A percentile compares a stretch with the other conserved stretches of the same genome.
Evolutionary conservation across 1,139 yeast species (phyloP).

Genomic region (Lodderomyces pseudojiufengensis): DNA sequence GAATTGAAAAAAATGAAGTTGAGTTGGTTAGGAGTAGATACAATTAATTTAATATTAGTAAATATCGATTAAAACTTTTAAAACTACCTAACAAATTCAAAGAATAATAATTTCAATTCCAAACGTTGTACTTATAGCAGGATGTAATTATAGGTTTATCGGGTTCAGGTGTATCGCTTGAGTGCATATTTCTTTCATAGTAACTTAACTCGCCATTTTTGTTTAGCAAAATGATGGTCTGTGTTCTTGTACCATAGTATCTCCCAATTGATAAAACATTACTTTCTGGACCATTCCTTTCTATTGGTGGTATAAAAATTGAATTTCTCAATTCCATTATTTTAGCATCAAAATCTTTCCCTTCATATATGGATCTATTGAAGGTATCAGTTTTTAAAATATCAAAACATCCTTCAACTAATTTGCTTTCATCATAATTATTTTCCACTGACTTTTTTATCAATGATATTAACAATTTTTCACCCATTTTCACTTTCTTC

Average conservation of each 20-base stretch:
- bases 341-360: conserved; percentile 24
- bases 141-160: conserved; percentile 9
- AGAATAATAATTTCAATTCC: too few species aligned
- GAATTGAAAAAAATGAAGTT: too few species aligned
- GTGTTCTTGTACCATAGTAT: conserved; percentile 87
- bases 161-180: conserved; percentile 19
- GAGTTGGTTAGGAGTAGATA: too few species aligned
- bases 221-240: conserved; percentile 67
- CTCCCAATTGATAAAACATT: conserved; percentile 30
- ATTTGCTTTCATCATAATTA: conserved; percentile 29
- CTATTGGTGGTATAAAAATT: conserved; percentile 69
- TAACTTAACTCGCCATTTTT: conserved; percentile 41
- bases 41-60: too few species aligned
- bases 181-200: conserved; percentile 36
- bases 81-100: too few species aligned
- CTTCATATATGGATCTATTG: conserved; percentile 24
- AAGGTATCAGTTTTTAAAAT: conserved; percentile 49
- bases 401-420: conserved; percentile 51
- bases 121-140: conserved; percentile 13
- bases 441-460: conserved; percentile 26
- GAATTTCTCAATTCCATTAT: conserved; percentile 51
- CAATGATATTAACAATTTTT: conserved; percentile 35
- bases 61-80: too few species aligned
- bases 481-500: conserved; percentile 65
- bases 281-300: conserved; percentile 16